Percentiles rank a stretch among this genome's conserved stretches.
These are phyloP conservation scores for Trametes cubensis DNA, from an alignment of 768 basidiomycete species.

Conservation along the genomic window DNA sequence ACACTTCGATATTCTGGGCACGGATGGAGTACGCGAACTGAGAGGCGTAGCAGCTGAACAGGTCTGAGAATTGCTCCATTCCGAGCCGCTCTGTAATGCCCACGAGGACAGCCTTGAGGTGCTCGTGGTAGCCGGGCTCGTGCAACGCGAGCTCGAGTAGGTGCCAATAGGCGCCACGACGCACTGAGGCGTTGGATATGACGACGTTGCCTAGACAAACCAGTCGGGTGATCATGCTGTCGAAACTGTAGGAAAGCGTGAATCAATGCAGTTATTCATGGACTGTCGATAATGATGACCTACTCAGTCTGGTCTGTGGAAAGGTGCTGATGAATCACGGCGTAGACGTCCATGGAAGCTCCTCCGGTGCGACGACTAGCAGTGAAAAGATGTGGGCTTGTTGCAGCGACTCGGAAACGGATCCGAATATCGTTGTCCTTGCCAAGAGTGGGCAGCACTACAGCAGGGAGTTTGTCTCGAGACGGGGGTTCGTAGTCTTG, in stretches of 20 bases:
- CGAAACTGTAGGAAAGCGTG: constrained; percentile 5
- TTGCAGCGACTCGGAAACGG: constrained; percentile 70
- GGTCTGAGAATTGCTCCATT: constrained; percentile 53
- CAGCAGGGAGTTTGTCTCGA: constrained; percentile 43
- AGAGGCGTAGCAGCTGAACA: constrained; percentile 80
- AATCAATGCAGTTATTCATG: background rate
- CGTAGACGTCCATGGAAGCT: constrained; percentile 47
- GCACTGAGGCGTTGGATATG: constrained; percentile 73
- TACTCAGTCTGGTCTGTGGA: constrained; percentile 53
- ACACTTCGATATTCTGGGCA: constrained; percentile 50
- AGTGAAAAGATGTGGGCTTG: constrained; percentile 61
- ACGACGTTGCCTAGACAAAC: constrained; percentile 76
- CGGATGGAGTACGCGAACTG: constrained; percentile 75
- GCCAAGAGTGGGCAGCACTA: constrained; percentile 54
- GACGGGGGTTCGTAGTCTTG: constrained; percentile 24
- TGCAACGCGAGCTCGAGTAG: constrained; percentile 69
- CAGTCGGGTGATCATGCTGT: constrained; percentile 65
- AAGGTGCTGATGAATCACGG: constrained; percentile 47
- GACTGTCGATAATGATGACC: constrained; percentile 26
- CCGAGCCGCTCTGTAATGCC: constrained; percentile 72
- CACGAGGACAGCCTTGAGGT: constrained; percentile 54
- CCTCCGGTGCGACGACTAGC: constrained; percentile 42
- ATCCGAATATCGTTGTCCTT: constrained; percentile 83
- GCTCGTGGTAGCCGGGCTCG: constrained; percentile 41
- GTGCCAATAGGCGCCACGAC: constrained; percentile 88